A percentile compares a stretch with the other conserved stretches of the same genome.
These are phyloP conservation scores for Nannochloropsis gaditana DNA, from an alignment of 108 stramenopile species.

Conservation along the genomic window DNA sequence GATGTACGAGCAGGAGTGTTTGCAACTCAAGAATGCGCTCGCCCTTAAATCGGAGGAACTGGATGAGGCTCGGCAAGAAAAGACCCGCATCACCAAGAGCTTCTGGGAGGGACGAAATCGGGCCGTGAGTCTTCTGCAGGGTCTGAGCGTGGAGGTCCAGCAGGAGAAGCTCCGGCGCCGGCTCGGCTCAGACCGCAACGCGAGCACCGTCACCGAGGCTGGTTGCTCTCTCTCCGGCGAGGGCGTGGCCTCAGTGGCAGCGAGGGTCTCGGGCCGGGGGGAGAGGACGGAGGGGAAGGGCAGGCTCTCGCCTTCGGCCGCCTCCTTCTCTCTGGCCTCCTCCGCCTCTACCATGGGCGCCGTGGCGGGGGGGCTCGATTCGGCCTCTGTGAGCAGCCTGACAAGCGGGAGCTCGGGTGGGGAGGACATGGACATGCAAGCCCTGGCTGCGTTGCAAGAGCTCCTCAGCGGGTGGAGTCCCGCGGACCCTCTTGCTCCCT, in stretches of 20 bases:
- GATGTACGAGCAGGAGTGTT: constrained; percentile 2
- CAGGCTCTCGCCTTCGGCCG: not conserved
- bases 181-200: not conserved
- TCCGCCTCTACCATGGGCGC: not conserved
- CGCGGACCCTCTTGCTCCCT: too few relatives aligned
- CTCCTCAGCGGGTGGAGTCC: not conserved
- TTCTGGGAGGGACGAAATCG: not conserved
- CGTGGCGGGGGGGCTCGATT: not conserved
- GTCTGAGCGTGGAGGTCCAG: not conserved
- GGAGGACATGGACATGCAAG: not conserved
- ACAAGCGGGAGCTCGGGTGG: not conserved
- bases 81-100: not conserved
- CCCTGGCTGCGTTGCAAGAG: not conserved
- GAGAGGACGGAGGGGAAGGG: not conserved
- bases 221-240: not conserved
- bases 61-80: constrained; percentile 3
- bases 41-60: not conserved
- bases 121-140: not conserved
- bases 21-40: not conserved
- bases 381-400: not conserved
- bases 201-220: not conserved
- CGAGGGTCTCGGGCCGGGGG: not conserved
- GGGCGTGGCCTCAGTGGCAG: not conserved
- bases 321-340: not conserved
- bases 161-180: not conserved